Evolutionary conservation across 2,329 filamentous ascomycete genomes (phyloP), one percentile per base, ranked within the genome.

Genomic region (Claviceps sp.): DNA sequence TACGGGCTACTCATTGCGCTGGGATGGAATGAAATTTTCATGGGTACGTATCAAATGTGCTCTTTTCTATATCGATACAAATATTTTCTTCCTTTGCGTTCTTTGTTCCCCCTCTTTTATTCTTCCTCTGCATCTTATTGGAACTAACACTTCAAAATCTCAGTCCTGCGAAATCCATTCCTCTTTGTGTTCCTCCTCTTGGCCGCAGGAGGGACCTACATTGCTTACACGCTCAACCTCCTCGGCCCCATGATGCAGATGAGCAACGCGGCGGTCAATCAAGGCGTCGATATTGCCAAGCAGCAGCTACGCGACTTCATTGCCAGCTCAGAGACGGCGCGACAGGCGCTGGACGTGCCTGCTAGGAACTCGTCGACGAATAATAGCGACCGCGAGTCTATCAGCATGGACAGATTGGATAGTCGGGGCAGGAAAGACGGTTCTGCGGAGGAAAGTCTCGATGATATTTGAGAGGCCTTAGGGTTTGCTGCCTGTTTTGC

Each of bases 21-120:
- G 48, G 93, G 93, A n/a, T 98, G 93, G 93, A 98, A 98, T 69
- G 93, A 98, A 70, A 90, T 98, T 57, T 74, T 95, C 59, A 87
- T 90, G 63, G 89, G 90, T 95, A 77, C 76, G 86, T 51, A 7
- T 37, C 2, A 11, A 14, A 16, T 44, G 19, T 44, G 41, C 19
- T 34, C 41, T 24, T 14, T 22, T n/a, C n/a, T n/a, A n/a, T 7
- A 14, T 14, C 13, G n/a, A 5, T 7, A 14, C 11, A 10, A 19
- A 24, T 6, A 8, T 13, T 26, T 16, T 6, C 22, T 2, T 3
- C 10, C 3, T 22, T 22, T 2, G 4, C 10, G 13, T 14, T 6
- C 4, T 2, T n/a, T 30, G n/a, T 10, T 30, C 16, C 11, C 24
- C 17, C 6, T 17, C 7, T 13, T 11, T 34, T 4, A 7, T 17